A percentile compares a stretch with the other conserved stretches of the same genome.
These are phyloP conservation scores for Globisporangium paddicum DNA, from an alignment of 352 stramenopile species.

Conservation along the genomic window DNA sequence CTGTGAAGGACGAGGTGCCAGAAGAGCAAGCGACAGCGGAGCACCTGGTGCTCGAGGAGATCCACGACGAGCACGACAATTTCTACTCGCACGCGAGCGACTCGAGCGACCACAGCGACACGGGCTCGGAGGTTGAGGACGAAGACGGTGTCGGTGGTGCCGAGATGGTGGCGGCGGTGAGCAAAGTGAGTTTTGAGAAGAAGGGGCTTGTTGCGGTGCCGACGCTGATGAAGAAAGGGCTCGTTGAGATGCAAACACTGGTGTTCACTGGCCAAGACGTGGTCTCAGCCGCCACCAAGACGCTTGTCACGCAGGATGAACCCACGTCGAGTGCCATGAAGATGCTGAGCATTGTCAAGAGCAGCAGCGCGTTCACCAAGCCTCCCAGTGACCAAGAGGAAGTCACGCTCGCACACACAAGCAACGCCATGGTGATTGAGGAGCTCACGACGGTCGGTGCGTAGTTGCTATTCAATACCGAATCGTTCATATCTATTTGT, in stretches of 20 bases:
- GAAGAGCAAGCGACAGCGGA: background rate
- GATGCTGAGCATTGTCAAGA: background rate
- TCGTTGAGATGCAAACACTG: background rate
- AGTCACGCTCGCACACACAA: slow-evolving; percentile 2
- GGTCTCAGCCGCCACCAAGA: background rate
- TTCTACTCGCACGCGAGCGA: slow-evolving; percentile 14
- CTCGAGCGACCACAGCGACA: slow-evolving; percentile 9
- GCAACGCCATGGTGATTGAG: background rate
- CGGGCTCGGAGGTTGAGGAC: slow-evolving; percentile 8
- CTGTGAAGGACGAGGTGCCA: too few species aligned
- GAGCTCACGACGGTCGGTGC: background rate
- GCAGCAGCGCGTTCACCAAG: background rate
- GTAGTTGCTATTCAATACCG: background rate
- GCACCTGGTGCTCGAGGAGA: slow-evolving; percentile 12
- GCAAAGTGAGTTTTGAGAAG: background rate
- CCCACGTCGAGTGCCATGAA: background rate
- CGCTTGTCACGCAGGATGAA: background rate
- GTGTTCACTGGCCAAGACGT: background rate
- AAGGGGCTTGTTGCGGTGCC: background rate
- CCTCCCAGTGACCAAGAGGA: slow-evolving; percentile 9
- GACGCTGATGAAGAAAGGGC: too few species aligned
- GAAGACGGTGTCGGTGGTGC: background rate
- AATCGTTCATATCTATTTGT: background rate
- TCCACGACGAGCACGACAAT: slow-evolving; percentile 18
- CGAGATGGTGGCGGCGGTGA: background rate